Base-by-base conservation (phyloP, 306 rosid species). In the Astragalus glycyphyllos region DNA sequence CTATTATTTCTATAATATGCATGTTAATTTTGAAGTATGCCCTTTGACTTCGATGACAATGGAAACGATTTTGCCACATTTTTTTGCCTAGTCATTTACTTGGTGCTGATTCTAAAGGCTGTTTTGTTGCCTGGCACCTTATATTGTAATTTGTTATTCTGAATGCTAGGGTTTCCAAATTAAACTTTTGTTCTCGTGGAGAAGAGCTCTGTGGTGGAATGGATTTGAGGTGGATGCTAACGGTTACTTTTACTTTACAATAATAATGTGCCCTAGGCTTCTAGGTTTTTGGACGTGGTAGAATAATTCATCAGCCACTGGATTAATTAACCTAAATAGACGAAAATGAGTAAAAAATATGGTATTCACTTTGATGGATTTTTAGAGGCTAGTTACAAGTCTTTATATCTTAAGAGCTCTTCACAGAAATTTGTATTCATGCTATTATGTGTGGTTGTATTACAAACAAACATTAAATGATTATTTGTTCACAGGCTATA, bases 161-260 rank as follows among this genome's bases (percentile, higher is more conserved):
- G 8, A 53, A 44, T 29, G 14, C 46, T 7, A 41, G 38, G 46
- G 4, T 38, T 40, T 17, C 34, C 45, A 37, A 17, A 40, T 40
- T 26, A 47, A 57, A 14, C 38, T 75, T 1, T 58, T 41, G 31
- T 57, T 48, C 35, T 57, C 54, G 5, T 6, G 45, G 13, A 10
- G 58, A 53, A 48, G 45, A 14, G 50, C 37, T 7, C 38, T 32
- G 37, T 68, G 15, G 35, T 34, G n/a, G 32, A 49, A 6, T 29
- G 38, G 56, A 68, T 68, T 58, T 76, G 56, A 14, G 50, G 49
- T 11, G 37, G 62, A 58, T 37, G 69, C 46, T 66, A 66, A 48
- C 31, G 14, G 1, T 38, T 13, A 55, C 67, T 1, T 40, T 10
- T 34, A 34, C 20, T 74, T 44, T 46, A 32, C 51, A 54, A 11